Conservation (phyloP, 805 yeast species). For the Hanseniaspora clermontiae region DNA sequence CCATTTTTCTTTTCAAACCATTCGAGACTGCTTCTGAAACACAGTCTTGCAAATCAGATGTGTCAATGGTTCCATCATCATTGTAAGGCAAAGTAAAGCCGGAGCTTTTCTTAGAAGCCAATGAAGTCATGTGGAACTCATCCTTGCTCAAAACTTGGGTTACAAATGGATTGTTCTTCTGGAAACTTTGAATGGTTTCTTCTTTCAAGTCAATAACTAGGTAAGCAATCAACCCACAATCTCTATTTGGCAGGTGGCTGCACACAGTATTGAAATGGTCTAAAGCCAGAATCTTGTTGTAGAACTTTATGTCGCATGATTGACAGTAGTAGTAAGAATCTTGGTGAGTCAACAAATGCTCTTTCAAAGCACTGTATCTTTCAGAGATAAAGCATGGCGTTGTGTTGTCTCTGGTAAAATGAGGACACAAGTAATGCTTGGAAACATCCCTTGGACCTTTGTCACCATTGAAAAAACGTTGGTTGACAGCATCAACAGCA, state of each 20-base stretch:
- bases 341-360: constrained; percentile 6
- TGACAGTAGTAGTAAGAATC: constrained; percentile 1
- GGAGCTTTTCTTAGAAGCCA: constrained; percentile 1
- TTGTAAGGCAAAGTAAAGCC: constrained; percentile 3
- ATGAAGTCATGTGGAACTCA: constrained; percentile 5
- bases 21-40: not conserved
- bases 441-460: not conserved
- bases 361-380: constrained; percentile 8
- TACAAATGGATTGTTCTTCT: not conserved
- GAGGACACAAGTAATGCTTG: constrained; percentile 9
- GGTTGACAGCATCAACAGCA: not conserved
- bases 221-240: not conserved
- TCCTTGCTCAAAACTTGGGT: not conserved
- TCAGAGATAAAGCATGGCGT: constrained; percentile 12
- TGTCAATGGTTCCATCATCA: not conserved
- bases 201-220: not conserved
- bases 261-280: not conserved
- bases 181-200: not conserved
- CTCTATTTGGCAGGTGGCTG: not conserved
- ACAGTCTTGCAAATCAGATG: not conserved
- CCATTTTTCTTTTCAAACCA: not conserved
- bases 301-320: not conserved
- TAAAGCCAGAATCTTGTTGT: not conserved
- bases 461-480: not conserved
- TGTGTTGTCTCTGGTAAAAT: not conserved